These are phyloP conservation scores for Triticum turgidum DNA, from an alignment of 176 grass and related monocot genomes.

Conservation along the genomic window DNA sequence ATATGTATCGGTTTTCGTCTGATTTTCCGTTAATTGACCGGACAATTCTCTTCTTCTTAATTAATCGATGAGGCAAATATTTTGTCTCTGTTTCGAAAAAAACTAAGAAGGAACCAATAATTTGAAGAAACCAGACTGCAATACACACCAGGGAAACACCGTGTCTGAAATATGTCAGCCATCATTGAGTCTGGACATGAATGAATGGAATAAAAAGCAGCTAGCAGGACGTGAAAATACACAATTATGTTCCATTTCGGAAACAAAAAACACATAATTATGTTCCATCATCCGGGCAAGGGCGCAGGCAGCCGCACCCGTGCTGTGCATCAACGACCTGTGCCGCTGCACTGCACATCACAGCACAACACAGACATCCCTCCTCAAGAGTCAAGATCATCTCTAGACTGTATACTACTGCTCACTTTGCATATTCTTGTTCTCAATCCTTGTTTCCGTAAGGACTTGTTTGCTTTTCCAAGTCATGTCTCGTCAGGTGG, in stretches of 20 bases:
- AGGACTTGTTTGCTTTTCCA: neutral
- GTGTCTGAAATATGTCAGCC: neutral
- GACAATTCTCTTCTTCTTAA: too few species aligned
- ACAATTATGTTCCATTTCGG: too few species aligned
- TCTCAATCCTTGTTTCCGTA: neutral
- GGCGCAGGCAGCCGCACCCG: neutral
- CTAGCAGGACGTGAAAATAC: too few species aligned
- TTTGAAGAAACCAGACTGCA: neutral
- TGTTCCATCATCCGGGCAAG: conserved; percentile 20
- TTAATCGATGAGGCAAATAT: too few species aligned
- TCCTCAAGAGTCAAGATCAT: neutral
- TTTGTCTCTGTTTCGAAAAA: too few species aligned
- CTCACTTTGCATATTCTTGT: neutral
- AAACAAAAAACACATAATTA: neutral
- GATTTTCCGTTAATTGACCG: too few species aligned
- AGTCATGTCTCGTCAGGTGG: neutral
- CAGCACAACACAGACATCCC: neutral
- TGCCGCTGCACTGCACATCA: neutral
- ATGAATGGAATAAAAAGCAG: neutral
- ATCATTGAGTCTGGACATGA: neutral
- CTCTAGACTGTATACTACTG: too few species aligned
- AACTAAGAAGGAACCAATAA: too few species aligned
- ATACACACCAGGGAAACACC: neutral
- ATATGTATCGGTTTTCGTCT: too few species aligned
- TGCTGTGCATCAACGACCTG: neutral